Percentiles rank a stretch among this genome's conserved stretches.
These are phyloP conservation scores for Carpinus viminea DNA, from an alignment of 306 rosid species.

Conservation along the genomic window DNA sequence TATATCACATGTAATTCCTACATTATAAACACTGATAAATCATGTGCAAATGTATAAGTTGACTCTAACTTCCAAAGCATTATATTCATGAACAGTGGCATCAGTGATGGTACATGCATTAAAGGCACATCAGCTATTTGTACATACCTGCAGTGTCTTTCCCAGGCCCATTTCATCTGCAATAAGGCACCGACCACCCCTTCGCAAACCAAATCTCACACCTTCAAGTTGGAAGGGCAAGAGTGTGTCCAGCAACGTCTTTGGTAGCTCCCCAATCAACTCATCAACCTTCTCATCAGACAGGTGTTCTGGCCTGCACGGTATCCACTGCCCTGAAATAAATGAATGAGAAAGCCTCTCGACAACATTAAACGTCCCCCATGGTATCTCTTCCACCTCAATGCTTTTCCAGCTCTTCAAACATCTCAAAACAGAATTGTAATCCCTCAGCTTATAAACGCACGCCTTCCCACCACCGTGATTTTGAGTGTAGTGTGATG, in stretches of 20 bases:
- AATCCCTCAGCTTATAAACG: constrained; percentile 64
- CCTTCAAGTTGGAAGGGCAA: constrained; percentile 92
- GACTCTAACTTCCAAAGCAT: not conserved
- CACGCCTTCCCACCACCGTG: constrained; percentile 59
- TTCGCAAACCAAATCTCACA: constrained; percentile 66
- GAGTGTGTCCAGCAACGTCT: constrained; percentile 44
- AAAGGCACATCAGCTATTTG: constrained; percentile 2
- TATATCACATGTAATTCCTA: not conserved
- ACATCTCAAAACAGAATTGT: constrained; percentile 48
- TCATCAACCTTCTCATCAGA: constrained; percentile 67
- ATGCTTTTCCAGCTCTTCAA: constrained; percentile 51
- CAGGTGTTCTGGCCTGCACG: constrained; percentile 74
- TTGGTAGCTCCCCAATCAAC: constrained; percentile 61
- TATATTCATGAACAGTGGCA: not conserved
- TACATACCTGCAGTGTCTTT: constrained; percentile 85
- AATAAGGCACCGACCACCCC: constrained; percentile 94
- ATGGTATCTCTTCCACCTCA: constrained; percentile 79
- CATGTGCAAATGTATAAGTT: not conserved
- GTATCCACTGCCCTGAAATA: constrained; percentile 55
- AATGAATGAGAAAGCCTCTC: constrained; percentile 66
- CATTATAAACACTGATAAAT: not conserved
- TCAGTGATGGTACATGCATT: not conserved
- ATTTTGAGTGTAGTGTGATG: constrained; percentile 78
- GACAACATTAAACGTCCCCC: constrained; percentile 69
- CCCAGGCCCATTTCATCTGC: constrained; percentile 99